Evolutionary conservation across 176 grass and related monocot species (phyloP), one percentile per base, ranked within the genome.

Genomic region (Luzula sylvatica): DNA sequence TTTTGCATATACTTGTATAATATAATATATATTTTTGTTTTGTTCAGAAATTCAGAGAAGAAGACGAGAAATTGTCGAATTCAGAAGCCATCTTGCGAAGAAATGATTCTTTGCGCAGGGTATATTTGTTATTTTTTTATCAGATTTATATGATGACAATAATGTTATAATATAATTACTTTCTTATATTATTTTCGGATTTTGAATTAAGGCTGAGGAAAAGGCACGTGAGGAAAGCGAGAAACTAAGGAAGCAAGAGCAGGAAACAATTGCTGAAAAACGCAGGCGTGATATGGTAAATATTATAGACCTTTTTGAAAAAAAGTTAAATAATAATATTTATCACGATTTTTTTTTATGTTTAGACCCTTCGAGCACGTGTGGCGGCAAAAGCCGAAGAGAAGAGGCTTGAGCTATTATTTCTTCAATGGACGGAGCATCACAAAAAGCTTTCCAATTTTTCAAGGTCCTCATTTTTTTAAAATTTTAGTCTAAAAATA

Each of bases 361-460:
- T 52, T 65, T 65, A 90, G 92, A 87, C 62, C 2, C 65, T 98
- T 28, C 81, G 85, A 21, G 85, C 85, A 53, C 85, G 92, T 77
- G 85, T 98, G 70, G 85, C 85, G 72, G 85, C 92, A 40, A 98
- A 90, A 52, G 85, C 92, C 65, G 81, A 98, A 63, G 74, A 98
- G 69, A 98, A 98, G 65, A 73, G 77, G 50, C 71, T 86, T 68
- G 92, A 98, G 78, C 69, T 98, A 60, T 65, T 90, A 46, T 98
- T 77, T 80, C 71, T 98, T 66, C 67, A 72, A 50, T 98, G 92
- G 92, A 54, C 78, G 68, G 85, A 90, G 71, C 92, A 98, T 79
- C 85, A 98, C 66, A 98, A 87, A 69, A 90, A 53, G 77, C 85
- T 98, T 58, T 86, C 81, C 78, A 98, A 90, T 75, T 98, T 74